Percentiles rank a stretch among this genome's conserved stretches.
phyloP scores from a whole-genome alignment of 1,139 yeast species.

The Diutina siamensis region DNA sequence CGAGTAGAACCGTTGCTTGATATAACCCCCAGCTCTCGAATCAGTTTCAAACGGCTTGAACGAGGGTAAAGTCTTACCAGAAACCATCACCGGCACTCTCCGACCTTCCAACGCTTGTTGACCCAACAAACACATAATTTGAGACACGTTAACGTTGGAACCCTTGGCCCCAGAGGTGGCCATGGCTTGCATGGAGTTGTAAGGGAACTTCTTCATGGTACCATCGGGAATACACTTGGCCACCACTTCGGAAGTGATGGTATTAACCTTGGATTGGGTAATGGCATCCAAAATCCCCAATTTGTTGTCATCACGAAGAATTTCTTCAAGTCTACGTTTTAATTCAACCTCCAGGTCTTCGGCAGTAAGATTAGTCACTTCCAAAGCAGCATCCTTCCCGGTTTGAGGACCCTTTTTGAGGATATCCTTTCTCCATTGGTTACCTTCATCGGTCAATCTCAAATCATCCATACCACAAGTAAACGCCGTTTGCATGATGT shows the following conservation, averaged over 20 bases:
- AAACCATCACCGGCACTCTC: conserved; percentile 98
- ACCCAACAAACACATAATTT: conserved; percentile 97
- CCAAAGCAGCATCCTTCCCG: conserved; percentile 88
- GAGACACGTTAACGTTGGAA: conserved; percentile 95
- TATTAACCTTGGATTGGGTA: conserved; percentile 84
- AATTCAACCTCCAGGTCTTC: conserved; percentile 55
- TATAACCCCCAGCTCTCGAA: conserved; percentile 97
- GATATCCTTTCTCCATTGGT: conserved; percentile 76
- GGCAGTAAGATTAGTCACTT: conserved; percentile 73
- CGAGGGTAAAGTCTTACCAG: conserved; percentile 94
- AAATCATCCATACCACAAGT: conserved; percentile 99
- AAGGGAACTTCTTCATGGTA: conserved; percentile 89
- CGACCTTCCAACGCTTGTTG: conserved; percentile 99
- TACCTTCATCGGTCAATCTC: conserved; percentile 85
- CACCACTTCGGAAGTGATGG: conserved; percentile 88
- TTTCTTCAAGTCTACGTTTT: conserved; percentile 81
- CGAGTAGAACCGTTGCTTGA: conserved; percentile 93
- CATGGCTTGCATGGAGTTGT: conserved; percentile 98
- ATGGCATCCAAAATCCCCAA: conserved; percentile 93
- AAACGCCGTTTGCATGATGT: conserved; percentile 84
- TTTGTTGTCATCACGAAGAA: conserved; percentile 85
- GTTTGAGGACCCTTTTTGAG: conserved; percentile 65
- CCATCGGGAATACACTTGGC: conserved; percentile 93
- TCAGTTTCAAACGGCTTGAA: conserved; percentile 95
- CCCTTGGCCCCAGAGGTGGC: conserved; percentile 99